These are phyloP conservation scores for Funneliformis geosporum DNA, from an alignment of 192 early-diverging fungal species.

Conservation along the genomic window DNA sequence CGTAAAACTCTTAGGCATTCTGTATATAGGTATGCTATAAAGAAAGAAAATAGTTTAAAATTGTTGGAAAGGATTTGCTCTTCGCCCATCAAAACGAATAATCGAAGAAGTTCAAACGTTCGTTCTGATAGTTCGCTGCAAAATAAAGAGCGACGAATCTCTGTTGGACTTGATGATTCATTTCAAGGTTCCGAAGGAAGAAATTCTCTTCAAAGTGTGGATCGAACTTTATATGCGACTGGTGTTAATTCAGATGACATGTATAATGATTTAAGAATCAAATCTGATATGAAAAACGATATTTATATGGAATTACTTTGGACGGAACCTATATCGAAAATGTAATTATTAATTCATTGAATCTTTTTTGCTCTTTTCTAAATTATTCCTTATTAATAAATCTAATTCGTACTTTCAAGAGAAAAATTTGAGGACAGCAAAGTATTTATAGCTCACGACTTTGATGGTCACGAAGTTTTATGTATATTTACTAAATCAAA, in stretches of 20 bases:
- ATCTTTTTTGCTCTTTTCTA: background rate
- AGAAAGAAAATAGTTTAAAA: constrained; percentile 22
- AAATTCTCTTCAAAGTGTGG: background rate
- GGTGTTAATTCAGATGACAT: constrained; percentile 22
- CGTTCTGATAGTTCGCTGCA: constrained; percentile 1
- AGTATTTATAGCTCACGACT: constrained; percentile 39
- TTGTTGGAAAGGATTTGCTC: background rate
- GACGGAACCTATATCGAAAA: background rate
- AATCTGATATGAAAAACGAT: constrained; percentile 13
- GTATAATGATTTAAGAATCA: constrained; percentile 33
- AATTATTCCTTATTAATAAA: background rate
- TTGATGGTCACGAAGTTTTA: constrained; percentile 36
- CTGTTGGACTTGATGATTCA: background rate
- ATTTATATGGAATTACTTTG: constrained; percentile 29
- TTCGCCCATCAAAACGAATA: background rate
- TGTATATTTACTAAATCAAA: constrained; percentile 35
- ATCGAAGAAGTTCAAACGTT: constrained; percentile 16
- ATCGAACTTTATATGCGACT: background rate
- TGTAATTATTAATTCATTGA: background rate
- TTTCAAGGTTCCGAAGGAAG: background rate
- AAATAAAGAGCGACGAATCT: background rate
- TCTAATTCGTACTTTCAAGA: background rate
- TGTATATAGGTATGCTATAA: constrained; percentile 21
- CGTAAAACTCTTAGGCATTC: constrained; percentile 7
- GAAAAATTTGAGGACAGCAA: constrained; percentile 26